These are phyloP conservation scores for Areca catechu DNA, from an alignment of 176 grass and related monocot genomes.

Conservation along the genomic window DNA sequence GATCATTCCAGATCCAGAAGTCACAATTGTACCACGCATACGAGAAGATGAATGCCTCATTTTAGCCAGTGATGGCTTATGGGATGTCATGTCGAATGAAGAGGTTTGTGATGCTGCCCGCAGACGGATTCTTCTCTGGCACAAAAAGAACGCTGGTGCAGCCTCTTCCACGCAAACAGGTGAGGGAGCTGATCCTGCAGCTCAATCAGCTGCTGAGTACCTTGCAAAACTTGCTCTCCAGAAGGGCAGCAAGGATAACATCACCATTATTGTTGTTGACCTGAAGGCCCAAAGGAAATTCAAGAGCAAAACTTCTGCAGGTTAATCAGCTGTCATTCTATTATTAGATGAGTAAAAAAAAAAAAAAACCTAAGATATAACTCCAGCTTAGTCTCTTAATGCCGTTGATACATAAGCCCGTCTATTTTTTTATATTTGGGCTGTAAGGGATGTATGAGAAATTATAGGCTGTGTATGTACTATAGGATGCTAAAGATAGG, in stretches of 20 bases:
- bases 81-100: slow-evolving; percentile 55
- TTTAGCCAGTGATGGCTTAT: slow-evolving; percentile 66
- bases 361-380: neutral
- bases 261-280: slow-evolving; percentile 9
- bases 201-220: slow-evolving; percentile 13
- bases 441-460: neutral
- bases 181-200: slow-evolving; percentile 12
- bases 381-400: neutral
- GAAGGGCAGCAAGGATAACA: slow-evolving; percentile 19
- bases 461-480: slow-evolving; percentile 8
- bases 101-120: slow-evolving; percentile 33
- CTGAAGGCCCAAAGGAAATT: slow-evolving; percentile 11
- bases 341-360: neutral
- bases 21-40: slow-evolving; percentile 32
- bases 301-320: slow-evolving; percentile 1
- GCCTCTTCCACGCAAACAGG: neutral
- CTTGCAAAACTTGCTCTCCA: slow-evolving; percentile 13
- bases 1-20: slow-evolving; percentile 54
- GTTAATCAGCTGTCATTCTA: neutral
- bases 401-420: slow-evolving; percentile 1
- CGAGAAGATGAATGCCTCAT: slow-evolving; percentile 54
- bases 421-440: neutral
- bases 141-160: slow-evolving; percentile 2
- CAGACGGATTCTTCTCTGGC: slow-evolving; percentile 1
- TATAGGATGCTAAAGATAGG: neutral